Evolutionary conservation across 257 asterid genomes (phyloP).

Genomic region (Solanum pinnatisectum): DNA sequence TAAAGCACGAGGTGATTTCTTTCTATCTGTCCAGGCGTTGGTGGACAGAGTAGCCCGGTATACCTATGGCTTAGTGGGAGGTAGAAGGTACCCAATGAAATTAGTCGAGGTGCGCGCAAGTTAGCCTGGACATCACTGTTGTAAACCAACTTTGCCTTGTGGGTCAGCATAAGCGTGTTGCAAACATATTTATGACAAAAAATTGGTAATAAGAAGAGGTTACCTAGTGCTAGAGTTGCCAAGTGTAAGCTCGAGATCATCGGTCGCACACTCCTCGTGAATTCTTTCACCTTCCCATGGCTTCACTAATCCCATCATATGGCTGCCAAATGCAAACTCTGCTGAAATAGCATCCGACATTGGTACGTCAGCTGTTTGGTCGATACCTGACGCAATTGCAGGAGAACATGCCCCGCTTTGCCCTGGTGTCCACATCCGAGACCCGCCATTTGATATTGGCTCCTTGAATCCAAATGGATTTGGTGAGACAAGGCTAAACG

Average conservation of each 20-base stretch:
- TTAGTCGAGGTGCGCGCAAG: background rate
- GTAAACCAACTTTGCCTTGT: background rate
- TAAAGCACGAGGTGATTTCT: background rate
- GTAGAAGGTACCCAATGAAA: background rate
- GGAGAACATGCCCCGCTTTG: slow-evolving; percentile 98
- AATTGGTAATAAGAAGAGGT: background rate
- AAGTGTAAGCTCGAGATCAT: slow-evolving; percentile 92
- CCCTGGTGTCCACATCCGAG: slow-evolving; percentile 95
- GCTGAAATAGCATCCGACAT: slow-evolving; percentile 80
- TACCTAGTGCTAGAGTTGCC: slow-evolving; percentile 85
- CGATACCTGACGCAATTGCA: slow-evolving; percentile 53
- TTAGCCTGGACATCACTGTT: background rate
- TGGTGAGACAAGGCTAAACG: slow-evolving; percentile 76
- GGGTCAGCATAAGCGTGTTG: background rate
- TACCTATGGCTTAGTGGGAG: background rate
- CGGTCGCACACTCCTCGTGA: slow-evolving; percentile 86
- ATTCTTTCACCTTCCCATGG: slow-evolving; percentile 99
- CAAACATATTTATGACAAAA: background rate
- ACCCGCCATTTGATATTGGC: slow-evolving; percentile 73
- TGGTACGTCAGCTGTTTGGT: slow-evolving; percentile 74
- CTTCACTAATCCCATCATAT: slow-evolving; percentile 58
- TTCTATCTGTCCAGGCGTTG: background rate
- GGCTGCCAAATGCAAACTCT: slow-evolving; percentile 89
- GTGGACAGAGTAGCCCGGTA: background rate
- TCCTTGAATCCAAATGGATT: slow-evolving; percentile 75